Base-by-base conservation (phyloP, 108 stramenopile species). In the Schizochytrium sp. region DNA sequence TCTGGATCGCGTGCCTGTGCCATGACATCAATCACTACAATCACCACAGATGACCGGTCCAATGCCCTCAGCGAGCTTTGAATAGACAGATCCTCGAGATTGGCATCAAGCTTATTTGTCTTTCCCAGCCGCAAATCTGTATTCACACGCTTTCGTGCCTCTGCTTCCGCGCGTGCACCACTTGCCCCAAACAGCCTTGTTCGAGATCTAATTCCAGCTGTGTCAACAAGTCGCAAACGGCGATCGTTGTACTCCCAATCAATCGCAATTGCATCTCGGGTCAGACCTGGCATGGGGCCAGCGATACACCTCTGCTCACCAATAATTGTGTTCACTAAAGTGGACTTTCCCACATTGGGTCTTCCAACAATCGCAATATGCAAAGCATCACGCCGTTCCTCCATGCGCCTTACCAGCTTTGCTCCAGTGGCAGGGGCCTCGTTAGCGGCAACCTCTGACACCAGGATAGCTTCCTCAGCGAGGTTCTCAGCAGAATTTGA, bases 301-400 rank as follows among this genome's bases (percentile, higher is more conserved):
- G 88, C 98, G 88, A 99, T 98, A 73, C 97, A 95, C 5, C 98
- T 94, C 46, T 92, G 93, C 88, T 94, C 91, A 50, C 98, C 98
- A 91, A 97, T 96, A 45, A 99, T 89, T 45, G 93, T 89, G 92
- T 99, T 99, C 88, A 98, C 89, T n/a, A 98, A 93, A 72, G 94
- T 94, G 45, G 93, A 94, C 91, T 99, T 99, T 87, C 99, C 99
- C 53, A 98, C 98, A 89, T 99, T 99, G 47, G 99, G 99, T 41
- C 98, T 89, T 17, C 99, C 99, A 17, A 99, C 95, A 56, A 99
- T 96, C 2, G 97, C 96, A 64, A 99, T 93, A 91, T 96, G 96
- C 89, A 98, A 97, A 47, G 87, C 90, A 57, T 92, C 89, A 2
- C 89, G 92, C 72, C 46, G 50, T 40, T 61, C 88, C 10, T 4